phyloP scores from a whole-genome alignment of 1,139 yeast species.

The Pichia sp. region DNA sequence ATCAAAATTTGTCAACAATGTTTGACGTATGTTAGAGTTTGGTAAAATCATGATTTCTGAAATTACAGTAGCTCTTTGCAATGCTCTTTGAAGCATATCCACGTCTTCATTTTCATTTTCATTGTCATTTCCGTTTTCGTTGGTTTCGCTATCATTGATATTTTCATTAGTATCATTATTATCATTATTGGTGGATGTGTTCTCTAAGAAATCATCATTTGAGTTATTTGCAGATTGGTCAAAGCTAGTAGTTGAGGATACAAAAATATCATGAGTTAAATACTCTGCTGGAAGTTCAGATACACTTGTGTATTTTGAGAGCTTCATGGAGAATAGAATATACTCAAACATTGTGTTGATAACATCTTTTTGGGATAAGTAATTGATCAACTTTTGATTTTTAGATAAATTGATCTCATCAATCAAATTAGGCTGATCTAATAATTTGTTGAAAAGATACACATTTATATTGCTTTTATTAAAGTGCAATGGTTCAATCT shows the following conservation, averaged over 20 bases:
- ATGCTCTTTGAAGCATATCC: conserved; percentile 16
- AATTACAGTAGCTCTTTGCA: conserved; percentile 26
- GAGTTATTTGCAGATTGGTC: conserved; percentile 6
- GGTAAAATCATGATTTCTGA: conserved; percentile 26
- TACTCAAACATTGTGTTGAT: conserved; percentile 61
- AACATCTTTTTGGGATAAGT: conserved; percentile 67
- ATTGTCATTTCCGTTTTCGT: conserved; percentile 13
- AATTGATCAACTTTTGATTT: conserved; percentile 74
- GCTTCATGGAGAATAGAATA: conserved; percentile 40
- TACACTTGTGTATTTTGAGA: conserved; percentile 10
- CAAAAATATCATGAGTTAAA: conserved; percentile 16
- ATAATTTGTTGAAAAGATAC: conserved; percentile 52
- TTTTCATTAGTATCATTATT: background rate
- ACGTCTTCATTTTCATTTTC: conserved; percentile 9
- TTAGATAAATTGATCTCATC: conserved; percentile 76
- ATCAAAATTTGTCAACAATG: conserved; percentile 19
- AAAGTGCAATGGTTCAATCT: background rate
- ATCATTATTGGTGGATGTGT: conserved; percentile 1
- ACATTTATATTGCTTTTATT: conserved; percentile 23
- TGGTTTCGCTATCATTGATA: conserved; percentile 6
- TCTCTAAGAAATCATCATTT: conserved; percentile 11
- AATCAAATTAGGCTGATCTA: conserved; percentile 81
- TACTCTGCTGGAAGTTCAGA: conserved; percentile 13
- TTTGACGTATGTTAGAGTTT: conserved; percentile 21
- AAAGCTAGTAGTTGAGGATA: background rate